Percentiles rank a stretch among this genome's conserved stretches.
Conservation (phyloP, 75 land plant genomes). For the Adiantum capillusveneris region DNA sequence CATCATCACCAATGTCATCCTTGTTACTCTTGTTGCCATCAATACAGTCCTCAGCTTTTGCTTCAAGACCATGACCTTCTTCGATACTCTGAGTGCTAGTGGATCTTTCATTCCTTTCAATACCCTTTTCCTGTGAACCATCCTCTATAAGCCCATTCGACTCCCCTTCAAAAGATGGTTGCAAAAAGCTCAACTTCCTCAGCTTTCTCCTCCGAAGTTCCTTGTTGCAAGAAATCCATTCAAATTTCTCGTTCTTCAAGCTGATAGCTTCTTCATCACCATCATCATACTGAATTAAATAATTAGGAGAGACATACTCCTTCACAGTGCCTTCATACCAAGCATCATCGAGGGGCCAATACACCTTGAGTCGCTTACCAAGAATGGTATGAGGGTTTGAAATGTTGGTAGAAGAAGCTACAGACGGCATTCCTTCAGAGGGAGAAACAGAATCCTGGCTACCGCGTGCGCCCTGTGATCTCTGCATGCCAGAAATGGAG, state of each 20-base stretch:
- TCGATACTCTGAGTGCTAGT: not conserved
- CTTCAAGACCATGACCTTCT: conserved; percentile 11
- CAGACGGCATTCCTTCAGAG: not conserved
- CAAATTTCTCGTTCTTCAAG: conserved; percentile 57
- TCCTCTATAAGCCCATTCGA: no score
- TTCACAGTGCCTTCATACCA: conserved; percentile 73
- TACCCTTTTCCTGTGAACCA: no score
- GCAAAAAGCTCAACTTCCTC: not conserved
- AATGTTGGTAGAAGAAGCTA: not conserved
- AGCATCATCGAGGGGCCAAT: conserved; percentile 74
- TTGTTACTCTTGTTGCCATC: conserved; percentile 39
- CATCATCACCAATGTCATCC: conserved; percentile 8
- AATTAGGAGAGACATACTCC: conserved; percentile 26
- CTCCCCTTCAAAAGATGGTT: not conserved
- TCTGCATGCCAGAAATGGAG: conserved; percentile 1
- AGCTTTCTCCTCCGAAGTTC: conserved; percentile 13
- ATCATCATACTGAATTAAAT: conserved; percentile 58
- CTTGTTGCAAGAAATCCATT: conserved; percentile 29
- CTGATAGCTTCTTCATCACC: conserved; percentile 62
- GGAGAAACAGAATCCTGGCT: not conserved
- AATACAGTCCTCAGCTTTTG: conserved; percentile 36
- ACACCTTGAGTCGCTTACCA: conserved; percentile 61
- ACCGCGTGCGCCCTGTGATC: not conserved
- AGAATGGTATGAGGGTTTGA: conserved; percentile 14
- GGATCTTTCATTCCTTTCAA: no score